Evolutionary conservation across 208 protist genomes (phyloP).

Genomic region (Endotrypanum monterogeii): DNA sequence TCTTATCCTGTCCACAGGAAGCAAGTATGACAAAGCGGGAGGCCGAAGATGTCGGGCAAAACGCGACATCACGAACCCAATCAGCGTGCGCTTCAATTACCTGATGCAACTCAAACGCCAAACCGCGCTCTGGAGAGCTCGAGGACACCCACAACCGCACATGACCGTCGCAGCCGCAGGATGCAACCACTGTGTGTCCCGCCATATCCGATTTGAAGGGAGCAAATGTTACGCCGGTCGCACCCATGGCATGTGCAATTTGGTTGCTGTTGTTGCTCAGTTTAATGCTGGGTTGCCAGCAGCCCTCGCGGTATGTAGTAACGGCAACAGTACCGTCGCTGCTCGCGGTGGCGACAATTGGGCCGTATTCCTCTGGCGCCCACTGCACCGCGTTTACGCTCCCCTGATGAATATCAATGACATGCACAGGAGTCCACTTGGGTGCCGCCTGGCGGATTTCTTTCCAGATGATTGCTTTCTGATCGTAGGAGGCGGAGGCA

Average conservation of each 20-base stretch:
- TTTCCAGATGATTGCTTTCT: conserved; percentile 97
- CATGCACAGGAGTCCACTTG: conserved; percentile 67
- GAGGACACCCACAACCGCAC: conserved; percentile 69
- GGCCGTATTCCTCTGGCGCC: conserved; percentile 73
- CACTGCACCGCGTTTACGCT: conserved; percentile 86
- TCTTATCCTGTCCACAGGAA: conserved; percentile 76
- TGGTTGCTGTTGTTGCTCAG: conserved; percentile 82
- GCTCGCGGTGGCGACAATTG: conserved; percentile 70
- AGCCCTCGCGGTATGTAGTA: conserved; percentile 56
- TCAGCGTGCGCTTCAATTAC: conserved; percentile 54
- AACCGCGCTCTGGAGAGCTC: conserved; percentile 18
- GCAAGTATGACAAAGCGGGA: conserved; percentile 64
- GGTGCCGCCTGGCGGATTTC: conserved; percentile 37
- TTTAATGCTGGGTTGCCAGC: conserved; percentile 73
- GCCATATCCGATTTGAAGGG: conserved; percentile 40
- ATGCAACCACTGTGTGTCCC: conserved; percentile 58
- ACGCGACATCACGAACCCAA: conserved; percentile 83
- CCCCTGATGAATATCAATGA: conserved; percentile 71
- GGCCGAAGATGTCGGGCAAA: conserved; percentile 60
- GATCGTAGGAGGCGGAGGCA: conserved; percentile 97
- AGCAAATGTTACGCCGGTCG: conserved; percentile 75
- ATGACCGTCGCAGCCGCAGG: conserved; percentile 81
- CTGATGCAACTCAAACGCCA: conserved; percentile 51
- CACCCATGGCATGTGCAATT: conserved; percentile 87
- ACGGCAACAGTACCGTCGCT: conserved; percentile 80